A percentile compares a stretch with the other conserved stretches of the same genome.
phyloP scores from a whole-genome alignment of 805 yeast species.

The Yamadazyma paraphyllophila region DNA sequence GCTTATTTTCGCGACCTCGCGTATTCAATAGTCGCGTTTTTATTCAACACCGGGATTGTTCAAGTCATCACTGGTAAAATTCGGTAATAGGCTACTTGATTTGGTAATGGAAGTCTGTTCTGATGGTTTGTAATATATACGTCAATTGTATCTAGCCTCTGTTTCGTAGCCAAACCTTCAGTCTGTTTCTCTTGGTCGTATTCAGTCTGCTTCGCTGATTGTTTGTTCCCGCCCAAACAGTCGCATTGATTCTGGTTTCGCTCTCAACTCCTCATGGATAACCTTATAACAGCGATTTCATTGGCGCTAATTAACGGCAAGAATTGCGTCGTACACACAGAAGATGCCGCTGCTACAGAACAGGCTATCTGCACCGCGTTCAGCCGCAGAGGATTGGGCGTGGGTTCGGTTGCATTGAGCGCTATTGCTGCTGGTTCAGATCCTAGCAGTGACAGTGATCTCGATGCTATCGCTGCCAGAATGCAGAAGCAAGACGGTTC shows the following conservation, averaged over 20 bases:
- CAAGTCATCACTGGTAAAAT: too few species aligned
- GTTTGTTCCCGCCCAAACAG: too few species aligned
- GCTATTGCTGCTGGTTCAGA: neutral
- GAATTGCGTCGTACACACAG: conserved; percentile 3
- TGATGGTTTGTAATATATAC: too few species aligned
- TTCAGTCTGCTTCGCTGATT: too few species aligned
- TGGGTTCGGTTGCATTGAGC: neutral
- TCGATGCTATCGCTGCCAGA: conserved; percentile 1
- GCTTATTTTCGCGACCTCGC: neutral
- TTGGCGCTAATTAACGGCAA: conserved; percentile 1
- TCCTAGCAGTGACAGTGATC: too few species aligned
- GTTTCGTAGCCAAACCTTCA: too few species aligned
- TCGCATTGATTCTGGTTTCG: too few species aligned
- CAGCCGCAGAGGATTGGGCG: neutral
- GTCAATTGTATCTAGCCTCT: too few species aligned
- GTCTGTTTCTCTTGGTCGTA: too few species aligned
- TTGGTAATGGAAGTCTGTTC: too few species aligned
- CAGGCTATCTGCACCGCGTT: neutral
- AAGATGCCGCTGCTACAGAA: conserved; percentile 3
- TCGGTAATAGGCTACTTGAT: too few species aligned
- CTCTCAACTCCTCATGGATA: neutral
- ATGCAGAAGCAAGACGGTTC: neutral
- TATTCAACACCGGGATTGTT: too few species aligned
- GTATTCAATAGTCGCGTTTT: neutral
- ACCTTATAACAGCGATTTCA: conserved; percentile 6